Conservation (phyloP, 2,329 filamentous ascomycete species). For the Neurospora crassa region DNA sequence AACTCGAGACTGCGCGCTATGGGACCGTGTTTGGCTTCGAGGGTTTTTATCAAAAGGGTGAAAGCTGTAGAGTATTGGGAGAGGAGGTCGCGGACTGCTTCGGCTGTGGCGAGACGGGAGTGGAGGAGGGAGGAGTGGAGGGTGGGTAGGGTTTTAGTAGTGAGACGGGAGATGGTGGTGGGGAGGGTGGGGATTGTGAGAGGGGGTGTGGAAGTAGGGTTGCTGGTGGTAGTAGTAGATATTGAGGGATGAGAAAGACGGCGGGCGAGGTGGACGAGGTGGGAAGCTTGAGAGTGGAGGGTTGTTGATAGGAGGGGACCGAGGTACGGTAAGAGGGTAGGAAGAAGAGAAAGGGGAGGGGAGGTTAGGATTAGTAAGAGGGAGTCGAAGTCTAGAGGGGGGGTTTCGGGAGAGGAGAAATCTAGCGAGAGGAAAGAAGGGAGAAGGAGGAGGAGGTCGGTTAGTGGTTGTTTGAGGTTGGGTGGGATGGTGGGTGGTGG, state of each 20-base stretch:
- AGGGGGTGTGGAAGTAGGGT: too few species aligned
- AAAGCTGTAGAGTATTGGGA: constrained; percentile 24
- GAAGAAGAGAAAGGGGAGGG: constrained; percentile 39
- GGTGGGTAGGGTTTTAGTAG: constrained; percentile 8
- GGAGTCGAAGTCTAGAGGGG: constrained; percentile 24
- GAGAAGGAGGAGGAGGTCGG: constrained; percentile 46
- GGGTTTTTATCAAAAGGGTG: constrained; percentile 36
- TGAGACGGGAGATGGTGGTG: constrained; percentile 40
- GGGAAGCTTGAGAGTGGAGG: constrained; percentile 39
- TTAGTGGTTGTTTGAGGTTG: constrained; percentile 24
- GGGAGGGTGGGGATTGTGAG: constrained; percentile 24
- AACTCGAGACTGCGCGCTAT: constrained; percentile 42
- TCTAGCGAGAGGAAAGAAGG: constrained; percentile 35
- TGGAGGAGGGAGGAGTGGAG: too few species aligned
- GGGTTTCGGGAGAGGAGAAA: constrained; percentile 17
- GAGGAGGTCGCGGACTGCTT: constrained; percentile 30
- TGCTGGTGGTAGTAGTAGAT: constrained; percentile 37
- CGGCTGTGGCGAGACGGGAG: constrained; percentile 29
- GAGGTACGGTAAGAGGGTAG: constrained; percentile 37
- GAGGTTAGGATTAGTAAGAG: constrained; percentile 36
- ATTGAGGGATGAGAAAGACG: constrained; percentile 15
- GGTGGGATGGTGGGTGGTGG: constrained; percentile 9
- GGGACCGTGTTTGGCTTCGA: constrained; percentile 47
- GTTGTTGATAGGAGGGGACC: constrained; percentile 36
- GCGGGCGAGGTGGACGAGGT: constrained; percentile 30